Conservation (phyloP, 2,329 filamentous ascomycete species). For the Epichloe gansuensis region DNA sequence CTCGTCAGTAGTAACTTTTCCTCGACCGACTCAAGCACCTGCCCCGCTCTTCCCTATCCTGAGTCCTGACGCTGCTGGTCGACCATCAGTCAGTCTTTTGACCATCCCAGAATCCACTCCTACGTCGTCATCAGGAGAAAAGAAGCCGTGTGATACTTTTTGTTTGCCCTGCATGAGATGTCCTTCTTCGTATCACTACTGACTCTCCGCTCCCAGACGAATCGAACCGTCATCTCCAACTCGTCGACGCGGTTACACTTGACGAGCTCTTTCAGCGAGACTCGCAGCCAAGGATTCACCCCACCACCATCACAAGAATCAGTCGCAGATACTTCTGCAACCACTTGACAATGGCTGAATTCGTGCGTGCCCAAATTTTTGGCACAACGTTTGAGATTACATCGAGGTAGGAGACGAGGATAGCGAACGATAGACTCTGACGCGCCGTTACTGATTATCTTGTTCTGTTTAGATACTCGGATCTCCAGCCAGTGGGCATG, state of each 20-base stretch:
- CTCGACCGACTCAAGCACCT: not conserved
- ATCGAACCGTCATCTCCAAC: not conserved
- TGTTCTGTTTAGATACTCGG: slow-evolving; percentile 60
- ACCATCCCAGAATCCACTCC: not conserved
- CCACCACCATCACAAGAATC: not conserved
- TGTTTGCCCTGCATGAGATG: not conserved
- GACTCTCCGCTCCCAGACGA: not conserved
- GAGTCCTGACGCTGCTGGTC: not conserved
- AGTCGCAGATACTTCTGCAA: not conserved
- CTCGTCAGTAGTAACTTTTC: not conserved
- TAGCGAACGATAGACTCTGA: not conserved
- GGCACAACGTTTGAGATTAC: slow-evolving; percentile 99
- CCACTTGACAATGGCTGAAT: slow-evolving; percentile 79
- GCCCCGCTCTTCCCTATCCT: slow-evolving; percentile 3
- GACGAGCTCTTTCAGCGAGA: not conserved
- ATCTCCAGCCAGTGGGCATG: slow-evolving; percentile 98
- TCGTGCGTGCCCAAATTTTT: slow-evolving; percentile 98
- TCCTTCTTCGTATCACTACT: not conserved
- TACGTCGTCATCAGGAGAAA: not conserved
- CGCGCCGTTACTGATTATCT: not conserved
- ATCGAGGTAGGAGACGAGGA: slow-evolving; percentile 55
- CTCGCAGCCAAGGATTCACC: not conserved
- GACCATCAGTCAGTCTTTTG: not conserved
- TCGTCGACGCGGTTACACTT: not conserved
- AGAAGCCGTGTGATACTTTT: not conserved